Evolutionary conservation across 140 eudicot genomes (phyloP).

Genomic region (Senecio squalidus): DNA sequence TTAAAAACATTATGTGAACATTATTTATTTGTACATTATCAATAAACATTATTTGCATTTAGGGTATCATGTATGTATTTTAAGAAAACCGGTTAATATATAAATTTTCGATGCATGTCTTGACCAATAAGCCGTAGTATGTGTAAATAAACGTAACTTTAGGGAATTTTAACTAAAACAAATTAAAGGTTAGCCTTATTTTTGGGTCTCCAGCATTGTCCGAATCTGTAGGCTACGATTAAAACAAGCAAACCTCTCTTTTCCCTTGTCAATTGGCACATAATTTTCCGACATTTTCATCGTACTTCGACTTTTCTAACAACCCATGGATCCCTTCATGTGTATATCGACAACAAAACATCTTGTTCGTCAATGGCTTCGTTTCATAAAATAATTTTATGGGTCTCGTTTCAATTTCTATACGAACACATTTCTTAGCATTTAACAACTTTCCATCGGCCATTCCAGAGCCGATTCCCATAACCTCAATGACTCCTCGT

Average conservation of each 20-base stretch:
- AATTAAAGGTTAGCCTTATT: background rate
- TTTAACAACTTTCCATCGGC: slow-evolving; percentile 17
- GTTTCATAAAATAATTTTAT: slow-evolving; percentile 16
- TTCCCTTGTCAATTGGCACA: slow-evolving; percentile 23
- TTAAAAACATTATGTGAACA: no score
- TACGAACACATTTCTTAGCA: slow-evolving; percentile 35
- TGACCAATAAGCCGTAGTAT: no score
- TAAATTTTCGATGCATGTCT: no score
- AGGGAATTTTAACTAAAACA: no score
- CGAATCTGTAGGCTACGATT: slow-evolving; percentile 11
- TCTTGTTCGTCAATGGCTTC: slow-evolving; percentile 19
- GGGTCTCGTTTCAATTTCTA: slow-evolving; percentile 34
- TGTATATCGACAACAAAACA: slow-evolving; percentile 17
- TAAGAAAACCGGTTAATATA: no score
- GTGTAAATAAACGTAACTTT: no score
- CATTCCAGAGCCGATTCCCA: slow-evolving; percentile 4
- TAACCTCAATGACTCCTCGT: slow-evolving; percentile 14
- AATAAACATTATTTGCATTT: no score
- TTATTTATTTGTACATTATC: no score
- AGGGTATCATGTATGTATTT: no score
- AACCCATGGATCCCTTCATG: slow-evolving; percentile 14
- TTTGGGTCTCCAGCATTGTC: slow-evolving; percentile 11
- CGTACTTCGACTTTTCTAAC: slow-evolving; percentile 11
- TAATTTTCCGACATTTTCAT: slow-evolving; percentile 25
- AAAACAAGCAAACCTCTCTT: background rate